Evolutionary conservation across 202 grass and related monocot species (phyloP), one percentile per base, ranked within the genome.

Genomic region (Bolboschoenoplectus hybrid): DNA sequence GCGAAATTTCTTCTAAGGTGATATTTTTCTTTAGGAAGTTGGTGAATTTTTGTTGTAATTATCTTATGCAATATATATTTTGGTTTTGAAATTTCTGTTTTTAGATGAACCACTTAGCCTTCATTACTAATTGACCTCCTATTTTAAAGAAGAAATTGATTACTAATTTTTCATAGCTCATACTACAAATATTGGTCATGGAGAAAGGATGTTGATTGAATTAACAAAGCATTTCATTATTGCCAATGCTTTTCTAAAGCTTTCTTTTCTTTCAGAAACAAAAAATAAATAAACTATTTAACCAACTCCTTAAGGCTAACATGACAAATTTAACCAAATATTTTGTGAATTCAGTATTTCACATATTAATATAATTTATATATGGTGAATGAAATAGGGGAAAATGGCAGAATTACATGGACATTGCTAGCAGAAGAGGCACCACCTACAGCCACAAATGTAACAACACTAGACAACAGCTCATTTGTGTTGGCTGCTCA

Each of bases 401-500:
- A 62, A 71, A 49, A 86, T 10, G 20, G 82, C 35, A 55, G 88
- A 82, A 63, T 57, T 46, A 13, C 45, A 58, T 88, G 69, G 87
- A 89, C 93, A 88, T 86, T 90, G 84, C 68, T 81, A 53, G 40
- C 65, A 8, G 82, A 39, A 12, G 91, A 95, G 80, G 56, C 68
- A 17, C 69, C 68, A 17, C 69, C 88, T 8, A 52, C 49, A 34
- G 69, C 90, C 4, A 26, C 67, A 75, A 84, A 45, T 44, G 53
- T 56, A 47, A 51, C 51, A 70, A 38, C 69, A 73, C 20, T 81
- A 1, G 73, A 45, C 9, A 91, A 89, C 69, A 89, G 86, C 26
- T 91, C 90, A 0, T 93, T 96, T 12, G 64, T 90, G 6, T 61
- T 98, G 58, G 97, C 93, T 0, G 88, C 86, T 13, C 73, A 36